A percentile compares a stretch with the other conserved stretches of the same genome.
Evolutionary conservation across 768 basidiomycete genomes (phyloP).

Genomic region (Mycena albidolilacea): DNA sequence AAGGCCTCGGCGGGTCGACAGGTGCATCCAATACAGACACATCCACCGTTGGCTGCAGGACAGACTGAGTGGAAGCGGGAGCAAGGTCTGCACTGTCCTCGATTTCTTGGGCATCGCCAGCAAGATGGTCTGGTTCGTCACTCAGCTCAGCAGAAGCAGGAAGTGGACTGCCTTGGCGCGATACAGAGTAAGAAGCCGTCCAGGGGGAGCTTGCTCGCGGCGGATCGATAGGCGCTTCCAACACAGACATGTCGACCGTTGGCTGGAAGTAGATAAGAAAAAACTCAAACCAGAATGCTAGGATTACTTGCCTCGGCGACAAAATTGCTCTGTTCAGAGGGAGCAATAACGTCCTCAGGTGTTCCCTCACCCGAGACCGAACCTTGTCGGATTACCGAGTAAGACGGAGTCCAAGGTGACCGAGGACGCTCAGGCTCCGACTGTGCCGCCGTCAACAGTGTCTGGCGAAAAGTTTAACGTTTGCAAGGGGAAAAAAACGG

Average conservation of each 20-base stretch:
- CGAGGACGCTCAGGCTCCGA: constrained; percentile 31
- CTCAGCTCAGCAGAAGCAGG: constrained; percentile 23
- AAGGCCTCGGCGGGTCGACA: constrained; percentile 39
- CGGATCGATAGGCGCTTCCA: constrained; percentile 34
- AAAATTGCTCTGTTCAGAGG: neutral
- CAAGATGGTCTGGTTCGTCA: neutral
- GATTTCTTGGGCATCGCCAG: neutral
- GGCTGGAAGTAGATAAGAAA: constrained; percentile 17
- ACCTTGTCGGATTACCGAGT: constrained; percentile 45
- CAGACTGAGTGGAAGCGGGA: neutral
- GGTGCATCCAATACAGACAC: constrained; percentile 2
- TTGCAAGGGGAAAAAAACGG: neutral
- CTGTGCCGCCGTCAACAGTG: constrained; percentile 12
- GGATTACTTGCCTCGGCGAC: constrained; percentile 14
- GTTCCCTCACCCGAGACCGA: constrained; percentile 13
- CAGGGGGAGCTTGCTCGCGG: constrained; percentile 46
- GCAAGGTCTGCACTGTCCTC: neutral
- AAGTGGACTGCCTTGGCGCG: constrained; percentile 55
- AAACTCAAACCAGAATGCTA: neutral
- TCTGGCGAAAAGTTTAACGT: constrained; percentile 20
- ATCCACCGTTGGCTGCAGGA: neutral
- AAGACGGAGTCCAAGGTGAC: constrained; percentile 49
- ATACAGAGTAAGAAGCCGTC: constrained; percentile 60
- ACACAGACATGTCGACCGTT: constrained; percentile 41
- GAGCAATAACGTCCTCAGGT: constrained; percentile 4